Evolutionary conservation across 2,329 filamentous ascomycete genomes (phyloP).

Genomic region (Cladophialophora bantiana): DNA sequence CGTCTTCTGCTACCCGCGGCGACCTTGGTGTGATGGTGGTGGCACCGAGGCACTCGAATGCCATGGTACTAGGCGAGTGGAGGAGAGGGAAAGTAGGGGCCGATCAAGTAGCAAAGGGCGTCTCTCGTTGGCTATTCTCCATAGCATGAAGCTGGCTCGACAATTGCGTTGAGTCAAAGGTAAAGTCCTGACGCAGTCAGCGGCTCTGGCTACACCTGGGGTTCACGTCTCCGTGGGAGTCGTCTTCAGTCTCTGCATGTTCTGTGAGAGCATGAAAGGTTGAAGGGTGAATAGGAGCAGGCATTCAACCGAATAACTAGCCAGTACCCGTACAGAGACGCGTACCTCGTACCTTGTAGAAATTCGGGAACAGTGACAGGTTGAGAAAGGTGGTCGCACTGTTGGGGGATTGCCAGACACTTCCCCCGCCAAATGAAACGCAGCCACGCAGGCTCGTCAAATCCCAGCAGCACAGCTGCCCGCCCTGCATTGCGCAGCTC

Average conservation of each 20-base stretch:
- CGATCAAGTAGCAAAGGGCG: background rate
- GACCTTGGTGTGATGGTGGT: background rate
- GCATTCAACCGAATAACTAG: background rate
- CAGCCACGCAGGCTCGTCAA: slow-evolving; percentile 9
- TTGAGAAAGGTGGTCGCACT: background rate
- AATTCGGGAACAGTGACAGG: background rate
- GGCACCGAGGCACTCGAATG: background rate
- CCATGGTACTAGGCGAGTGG: no score
- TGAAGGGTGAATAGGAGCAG: background rate
- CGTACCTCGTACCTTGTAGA: background rate
- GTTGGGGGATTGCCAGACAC: background rate
- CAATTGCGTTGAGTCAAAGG: background rate
- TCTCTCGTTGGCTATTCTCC: background rate
- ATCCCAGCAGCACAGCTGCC: background rate
- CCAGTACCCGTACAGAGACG: background rate
- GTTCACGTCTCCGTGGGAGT: background rate
- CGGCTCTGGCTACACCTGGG: background rate
- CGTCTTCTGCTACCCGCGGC: background rate
- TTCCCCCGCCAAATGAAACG: slow-evolving; percentile 14
- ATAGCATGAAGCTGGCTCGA: background rate
- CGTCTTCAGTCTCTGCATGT: background rate
- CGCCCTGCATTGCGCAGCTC: slow-evolving; percentile 1
- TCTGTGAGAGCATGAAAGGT: background rate
- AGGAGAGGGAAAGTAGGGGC: no score
- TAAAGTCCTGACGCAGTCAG: background rate